A percentile compares a stretch with the other conserved stretches of the same genome.
phyloP scores from a whole-genome alignment of 129 eudicot species.

The Heracleum sosnowskyi region DNA sequence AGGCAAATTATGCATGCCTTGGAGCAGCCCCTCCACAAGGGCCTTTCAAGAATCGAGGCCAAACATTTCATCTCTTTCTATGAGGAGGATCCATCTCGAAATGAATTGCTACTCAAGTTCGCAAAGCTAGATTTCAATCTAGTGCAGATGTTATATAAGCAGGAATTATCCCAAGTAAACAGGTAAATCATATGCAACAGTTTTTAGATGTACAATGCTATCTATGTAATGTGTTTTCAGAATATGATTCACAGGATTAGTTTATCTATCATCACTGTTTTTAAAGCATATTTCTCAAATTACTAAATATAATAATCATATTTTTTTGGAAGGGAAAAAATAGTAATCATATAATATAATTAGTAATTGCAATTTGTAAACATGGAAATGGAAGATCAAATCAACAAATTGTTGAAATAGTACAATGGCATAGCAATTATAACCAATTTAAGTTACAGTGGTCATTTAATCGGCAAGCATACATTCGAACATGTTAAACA shows the following conservation, averaged over 20 bases:
- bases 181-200: conserved; percentile 6
- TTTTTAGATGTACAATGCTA: not conserved
- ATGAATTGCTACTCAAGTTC: conserved; percentile 10
- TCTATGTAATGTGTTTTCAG: not conserved
- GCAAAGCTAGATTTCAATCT: conserved; percentile 23
- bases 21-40: conserved; percentile 15
- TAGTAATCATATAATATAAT: too few species aligned
- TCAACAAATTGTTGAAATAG: too few species aligned
- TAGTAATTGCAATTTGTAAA: too few species aligned
- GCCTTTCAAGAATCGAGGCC: conserved; percentile 22
- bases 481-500: too few species aligned
- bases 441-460: too few species aligned
- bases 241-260: not conserved
- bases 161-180: conserved; percentile 15
- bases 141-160: conserved; percentile 19
- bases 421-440: too few species aligned
- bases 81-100: conserved; percentile 10
- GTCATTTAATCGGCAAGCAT: too few species aligned
- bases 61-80: conserved; percentile 15
- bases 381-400: too few species aligned
- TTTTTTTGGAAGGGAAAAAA: too few species aligned
- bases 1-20: conserved; percentile 18
- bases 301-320: too few species aligned
- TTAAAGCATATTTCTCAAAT: too few species aligned
- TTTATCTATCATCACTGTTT: too few species aligned